Percentiles rank a stretch among this genome's conserved stretches.
Conservation (phyloP, 2,329 filamentous ascomycete species). For the Claviceps paspali region DNA sequence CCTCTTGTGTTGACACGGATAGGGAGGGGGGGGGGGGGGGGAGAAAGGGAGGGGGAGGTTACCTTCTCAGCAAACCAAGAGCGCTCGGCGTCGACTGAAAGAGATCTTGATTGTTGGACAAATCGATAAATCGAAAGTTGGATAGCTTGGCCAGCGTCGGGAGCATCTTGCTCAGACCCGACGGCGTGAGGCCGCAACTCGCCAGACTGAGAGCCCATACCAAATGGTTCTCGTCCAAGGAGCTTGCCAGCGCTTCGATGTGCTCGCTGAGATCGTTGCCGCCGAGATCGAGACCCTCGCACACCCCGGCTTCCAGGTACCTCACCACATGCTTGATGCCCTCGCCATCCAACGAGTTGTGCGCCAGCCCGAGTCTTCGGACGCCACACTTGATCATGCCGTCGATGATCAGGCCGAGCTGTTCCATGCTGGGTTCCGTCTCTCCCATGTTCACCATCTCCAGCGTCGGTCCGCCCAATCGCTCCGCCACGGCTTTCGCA, state of each 20-base stretch:
- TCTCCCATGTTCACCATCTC: slow-evolving; percentile 75
- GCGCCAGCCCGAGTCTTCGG: slow-evolving; percentile 64
- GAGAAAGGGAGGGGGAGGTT: slow-evolving; percentile 10
- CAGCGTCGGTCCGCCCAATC: slow-evolving; percentile 59
- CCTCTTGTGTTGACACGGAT: neutral
- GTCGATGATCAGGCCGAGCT: slow-evolving; percentile 65
- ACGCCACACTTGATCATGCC: slow-evolving; percentile 67
- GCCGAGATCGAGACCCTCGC: slow-evolving; percentile 77
- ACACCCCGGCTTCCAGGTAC: slow-evolving; percentile 62
- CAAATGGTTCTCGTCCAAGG: slow-evolving; percentile 36
- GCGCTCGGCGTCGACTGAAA: slow-evolving; percentile 63
- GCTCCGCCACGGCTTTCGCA: slow-evolving; percentile 58
- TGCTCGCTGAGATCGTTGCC: slow-evolving; percentile 58
- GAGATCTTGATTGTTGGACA: slow-evolving; percentile 76
- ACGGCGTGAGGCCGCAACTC: slow-evolving; percentile 64
- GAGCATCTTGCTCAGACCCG: slow-evolving; percentile 58
- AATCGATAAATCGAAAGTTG: slow-evolving; percentile 74
- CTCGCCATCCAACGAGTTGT: slow-evolving; percentile 60
- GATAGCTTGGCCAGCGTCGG: slow-evolving; percentile 55
- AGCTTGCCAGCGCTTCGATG: slow-evolving; percentile 35
- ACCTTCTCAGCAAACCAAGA: slow-evolving; percentile 60
- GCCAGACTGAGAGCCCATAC: slow-evolving; percentile 76
- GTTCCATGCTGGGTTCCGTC: slow-evolving; percentile 54
- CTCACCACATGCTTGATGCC: slow-evolving; percentile 61
- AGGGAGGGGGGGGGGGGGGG: neutral